Percentiles rank a stretch among this genome's conserved stretches.
These are phyloP conservation scores for Ustilago shanxiensis DNA, from an alignment of 1,284 basidiomycete genomes.

Conservation along the genomic window DNA sequence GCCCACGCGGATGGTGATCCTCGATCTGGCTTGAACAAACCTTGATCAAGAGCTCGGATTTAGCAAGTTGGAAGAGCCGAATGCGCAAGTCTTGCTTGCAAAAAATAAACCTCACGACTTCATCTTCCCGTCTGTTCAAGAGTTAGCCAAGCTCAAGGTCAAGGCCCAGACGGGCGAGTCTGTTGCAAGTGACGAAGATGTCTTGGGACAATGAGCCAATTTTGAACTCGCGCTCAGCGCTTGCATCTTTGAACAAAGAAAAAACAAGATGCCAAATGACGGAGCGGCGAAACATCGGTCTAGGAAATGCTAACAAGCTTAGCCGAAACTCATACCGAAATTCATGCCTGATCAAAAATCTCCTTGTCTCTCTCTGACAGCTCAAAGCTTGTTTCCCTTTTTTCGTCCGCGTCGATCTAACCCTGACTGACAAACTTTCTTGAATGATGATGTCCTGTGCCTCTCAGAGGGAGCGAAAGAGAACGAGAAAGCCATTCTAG, in stretches of 20 bases:
- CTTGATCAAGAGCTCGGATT: slow-evolving; percentile 9
- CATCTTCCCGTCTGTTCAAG: neutral
- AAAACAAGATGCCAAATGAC: neutral
- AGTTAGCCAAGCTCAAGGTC: too few species aligned
- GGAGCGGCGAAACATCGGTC: slow-evolving; percentile 18
- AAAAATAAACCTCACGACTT: neutral
- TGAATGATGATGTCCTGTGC: neutral
- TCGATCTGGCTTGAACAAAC: neutral
- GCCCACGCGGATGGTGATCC: neutral
- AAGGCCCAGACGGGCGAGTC: too few species aligned
- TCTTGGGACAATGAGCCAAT: neutral
- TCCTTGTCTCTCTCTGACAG: neutral
- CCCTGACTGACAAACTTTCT: neutral
- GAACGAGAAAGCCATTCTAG: too few species aligned
- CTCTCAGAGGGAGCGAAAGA: neutral
- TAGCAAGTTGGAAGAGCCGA: slow-evolving; percentile 21
- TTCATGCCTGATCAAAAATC: slow-evolving; percentile 8
- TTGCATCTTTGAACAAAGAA: neutral
- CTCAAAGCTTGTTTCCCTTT: neutral
- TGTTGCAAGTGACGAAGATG: neutral
- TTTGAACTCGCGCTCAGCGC: neutral
- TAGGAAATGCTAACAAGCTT: slow-evolving; percentile 7
- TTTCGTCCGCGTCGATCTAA: slow-evolving; percentile 10
- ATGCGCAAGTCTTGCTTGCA: neutral
- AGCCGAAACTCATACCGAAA: slow-evolving; percentile 15